Evolutionary conservation across 2,329 filamentous ascomycete genomes (phyloP).

Genomic region (Fonsecaea erecta): DNA sequence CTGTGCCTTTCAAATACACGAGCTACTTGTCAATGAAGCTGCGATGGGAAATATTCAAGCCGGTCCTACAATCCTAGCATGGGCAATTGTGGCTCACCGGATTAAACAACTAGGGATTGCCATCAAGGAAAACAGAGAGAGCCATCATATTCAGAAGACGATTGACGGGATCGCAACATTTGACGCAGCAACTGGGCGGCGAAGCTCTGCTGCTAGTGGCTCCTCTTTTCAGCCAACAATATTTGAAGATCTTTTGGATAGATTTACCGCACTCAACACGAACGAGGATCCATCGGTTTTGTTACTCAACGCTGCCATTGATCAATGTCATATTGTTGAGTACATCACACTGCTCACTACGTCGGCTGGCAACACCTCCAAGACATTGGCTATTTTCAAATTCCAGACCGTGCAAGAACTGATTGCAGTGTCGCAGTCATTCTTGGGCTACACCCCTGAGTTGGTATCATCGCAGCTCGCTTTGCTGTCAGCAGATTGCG

Average conservation of each 20-base stretch:
- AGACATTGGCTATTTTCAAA: slow-evolving; percentile 20
- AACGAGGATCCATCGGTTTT: slow-evolving; percentile 55
- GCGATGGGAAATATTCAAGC: slow-evolving; percentile 64
- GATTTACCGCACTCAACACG: slow-evolving; percentile 46
- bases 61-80: slow-evolving; percentile 76
- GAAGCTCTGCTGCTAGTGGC: slow-evolving; percentile 37
- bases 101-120: slow-evolving; percentile 68
- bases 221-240: slow-evolving; percentile 45
- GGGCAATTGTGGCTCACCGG: slow-evolving; percentile 75
- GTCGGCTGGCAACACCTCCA: neutral
- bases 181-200: slow-evolving; percentile 34
- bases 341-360: slow-evolving; percentile 44
- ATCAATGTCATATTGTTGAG: slow-evolving; percentile 54
- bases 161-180: slow-evolving; percentile 47
- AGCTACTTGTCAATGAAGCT: slow-evolving; percentile 67
- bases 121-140: slow-evolving; percentile 60
- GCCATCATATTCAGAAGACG: slow-evolving; percentile 49
- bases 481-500: slow-evolving; percentile 58
- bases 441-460: slow-evolving; percentile 74
- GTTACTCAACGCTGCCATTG: slow-evolving; percentile 54
- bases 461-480: slow-evolving; percentile 69
- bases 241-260: slow-evolving; percentile 56
- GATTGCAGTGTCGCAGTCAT: slow-evolving; percentile 67
- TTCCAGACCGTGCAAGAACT: slow-evolving; percentile 65
- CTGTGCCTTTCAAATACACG: slow-evolving; percentile 73